These are phyloP conservation scores for Dinochytrium kinnereticum DNA, from an alignment of 371 early-diverging fungal species.

Conservation along the genomic window DNA sequence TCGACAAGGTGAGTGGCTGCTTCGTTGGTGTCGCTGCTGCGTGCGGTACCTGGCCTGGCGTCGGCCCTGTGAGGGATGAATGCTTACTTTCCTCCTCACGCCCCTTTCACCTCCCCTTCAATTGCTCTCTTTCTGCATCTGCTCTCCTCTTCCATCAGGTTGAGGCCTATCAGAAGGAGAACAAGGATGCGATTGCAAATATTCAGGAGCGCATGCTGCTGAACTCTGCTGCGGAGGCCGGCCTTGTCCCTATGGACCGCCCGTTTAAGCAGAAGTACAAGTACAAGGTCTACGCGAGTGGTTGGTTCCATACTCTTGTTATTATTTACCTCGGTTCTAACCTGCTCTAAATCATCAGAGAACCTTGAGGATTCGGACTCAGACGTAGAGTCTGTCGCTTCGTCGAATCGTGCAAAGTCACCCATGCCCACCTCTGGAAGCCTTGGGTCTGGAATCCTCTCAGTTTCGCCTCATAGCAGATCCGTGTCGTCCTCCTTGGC, in stretches of 20 bases:
- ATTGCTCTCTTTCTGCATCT: neutral
- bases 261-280: neutral
- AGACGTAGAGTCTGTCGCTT: slow-evolving; percentile 24
- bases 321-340: neutral
- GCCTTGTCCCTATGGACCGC: slow-evolving; percentile 10
- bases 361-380: slow-evolving; percentile 19
- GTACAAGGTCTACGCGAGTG: slow-evolving; percentile 27
- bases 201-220: slow-evolving; percentile 27
- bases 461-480: neutral
- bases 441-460: neutral
- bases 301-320: too few species aligned
- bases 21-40: neutral
- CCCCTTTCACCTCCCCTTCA: neutral
- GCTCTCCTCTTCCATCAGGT: slow-evolving; percentile 10
- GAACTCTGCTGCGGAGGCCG: slow-evolving; percentile 24
- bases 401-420: slow-evolving; percentile 7
- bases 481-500: slow-evolving; percentile 9
- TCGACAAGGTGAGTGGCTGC: slow-evolving; percentile 4
- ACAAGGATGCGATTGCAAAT: slow-evolving; percentile 7
- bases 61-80: too few species aligned
- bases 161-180: slow-evolving; percentile 24
- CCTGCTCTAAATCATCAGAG: neutral
- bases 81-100: neutral
- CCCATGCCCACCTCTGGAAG: slow-evolving; percentile 6
- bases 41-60: neutral